Percentiles rank a stretch among this genome's conserved stretches.
These are phyloP conservation scores for Tulasnella calospora DNA, from an alignment of 768 basidiomycete species.

Conservation along the genomic window DNA sequence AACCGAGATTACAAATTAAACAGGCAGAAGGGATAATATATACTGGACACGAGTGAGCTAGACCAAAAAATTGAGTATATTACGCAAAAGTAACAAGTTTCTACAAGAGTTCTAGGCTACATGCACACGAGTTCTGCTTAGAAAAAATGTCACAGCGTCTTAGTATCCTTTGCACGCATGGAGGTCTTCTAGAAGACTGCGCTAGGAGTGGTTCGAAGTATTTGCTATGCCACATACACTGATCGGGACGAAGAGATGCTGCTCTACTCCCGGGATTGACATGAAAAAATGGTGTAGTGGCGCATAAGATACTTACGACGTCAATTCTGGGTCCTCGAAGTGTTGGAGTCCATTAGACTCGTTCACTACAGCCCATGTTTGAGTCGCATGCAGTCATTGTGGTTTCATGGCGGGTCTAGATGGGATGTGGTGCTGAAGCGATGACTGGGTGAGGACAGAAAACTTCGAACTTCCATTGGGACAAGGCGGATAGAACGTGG, in stretches of 20 bases:
- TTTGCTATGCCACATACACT: conserved; percentile 9
- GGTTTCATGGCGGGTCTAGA: not conserved
- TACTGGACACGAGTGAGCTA: not conserved
- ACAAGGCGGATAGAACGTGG: conserved; percentile 9
- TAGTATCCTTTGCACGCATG: not conserved
- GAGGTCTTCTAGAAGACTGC: not conserved
- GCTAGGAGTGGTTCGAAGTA: conserved; percentile 11
- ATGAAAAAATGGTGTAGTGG: conserved; percentile 5
- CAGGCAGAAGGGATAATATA: not conserved
- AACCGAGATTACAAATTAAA: not conserved
- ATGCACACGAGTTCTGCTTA: not conserved
- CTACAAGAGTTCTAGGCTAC: not conserved
- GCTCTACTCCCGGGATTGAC: conserved; percentile 7
- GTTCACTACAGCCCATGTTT: not conserved
- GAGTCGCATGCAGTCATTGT: not conserved
- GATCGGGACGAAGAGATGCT: not conserved
- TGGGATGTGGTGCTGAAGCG: not conserved
- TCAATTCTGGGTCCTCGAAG: not conserved
- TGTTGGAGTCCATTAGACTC: not conserved
- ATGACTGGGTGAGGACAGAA: not conserved
- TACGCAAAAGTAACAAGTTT: not conserved
- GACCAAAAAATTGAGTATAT: not conserved
- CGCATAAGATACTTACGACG: not conserved
- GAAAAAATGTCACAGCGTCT: not conserved
- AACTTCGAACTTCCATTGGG: not conserved